Percentiles rank a stretch among this genome's conserved stretches.
These are phyloP conservation scores for Darksidea phi DNA, from an alignment of 495 filamentous ascomycete genomes.

Conservation along the genomic window DNA sequence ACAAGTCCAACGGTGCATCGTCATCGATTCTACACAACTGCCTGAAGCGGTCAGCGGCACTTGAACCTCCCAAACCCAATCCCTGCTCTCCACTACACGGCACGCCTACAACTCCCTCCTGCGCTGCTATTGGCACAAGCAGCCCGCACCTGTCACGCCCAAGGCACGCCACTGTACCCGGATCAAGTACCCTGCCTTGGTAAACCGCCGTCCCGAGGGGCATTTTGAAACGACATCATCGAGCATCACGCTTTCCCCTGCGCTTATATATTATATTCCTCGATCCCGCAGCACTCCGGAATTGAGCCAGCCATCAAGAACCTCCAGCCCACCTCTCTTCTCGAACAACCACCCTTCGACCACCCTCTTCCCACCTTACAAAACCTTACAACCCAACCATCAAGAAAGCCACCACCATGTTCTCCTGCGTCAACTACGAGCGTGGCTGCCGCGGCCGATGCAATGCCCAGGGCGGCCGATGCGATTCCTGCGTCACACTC, in stretches of 20 bases:
- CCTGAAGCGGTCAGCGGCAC: no score
- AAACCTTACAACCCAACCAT: neutral
- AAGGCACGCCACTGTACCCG: no score
- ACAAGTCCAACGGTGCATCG: no score
- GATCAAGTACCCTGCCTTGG: no score
- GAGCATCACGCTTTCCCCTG: slow-evolving; percentile 15
- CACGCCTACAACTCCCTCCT: no score
- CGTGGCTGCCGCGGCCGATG: slow-evolving; percentile 41
- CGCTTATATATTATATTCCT: slow-evolving; percentile 19
- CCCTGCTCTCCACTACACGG: no score
- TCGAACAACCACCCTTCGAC: neutral
- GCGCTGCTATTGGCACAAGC: no score
- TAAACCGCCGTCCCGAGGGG: no score
- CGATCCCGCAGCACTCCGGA: neutral
- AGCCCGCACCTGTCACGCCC: no score
- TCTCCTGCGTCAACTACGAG: slow-evolving; percentile 43
- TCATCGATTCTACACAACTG: no score
- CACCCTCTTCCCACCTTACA: slow-evolving; percentile 7
- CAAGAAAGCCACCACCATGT: slow-evolving; percentile 35
- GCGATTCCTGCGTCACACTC: slow-evolving; percentile 37
- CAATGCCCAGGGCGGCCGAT: slow-evolving; percentile 36
- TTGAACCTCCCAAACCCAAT: no score
- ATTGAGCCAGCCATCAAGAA: no score
- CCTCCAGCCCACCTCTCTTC: neutral
- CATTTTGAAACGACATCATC: slow-evolving; percentile 27